Evolutionary conservation across 2,329 filamentous ascomycete species (phyloP).

Genomic region (Aspergillus sp.): DNA sequence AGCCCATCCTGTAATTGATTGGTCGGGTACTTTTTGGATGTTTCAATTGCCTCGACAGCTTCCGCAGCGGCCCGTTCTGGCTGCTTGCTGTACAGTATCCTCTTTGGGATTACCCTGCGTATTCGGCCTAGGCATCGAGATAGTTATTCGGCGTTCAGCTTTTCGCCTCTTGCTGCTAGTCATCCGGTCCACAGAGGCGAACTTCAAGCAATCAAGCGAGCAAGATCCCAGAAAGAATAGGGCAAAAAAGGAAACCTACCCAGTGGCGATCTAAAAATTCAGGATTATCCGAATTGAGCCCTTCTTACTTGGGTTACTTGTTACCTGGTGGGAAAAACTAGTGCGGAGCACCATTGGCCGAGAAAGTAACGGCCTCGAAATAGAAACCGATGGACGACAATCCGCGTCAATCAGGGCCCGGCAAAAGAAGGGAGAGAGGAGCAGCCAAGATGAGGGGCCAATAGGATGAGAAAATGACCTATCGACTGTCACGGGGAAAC

Average conservation of each 20-base stretch:
- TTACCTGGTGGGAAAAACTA: not conserved
- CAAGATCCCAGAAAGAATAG: not conserved
- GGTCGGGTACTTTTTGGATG: not conserved
- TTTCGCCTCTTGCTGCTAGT: not conserved
- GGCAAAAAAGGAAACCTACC: not conserved
- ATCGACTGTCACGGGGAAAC: constrained; percentile 15
- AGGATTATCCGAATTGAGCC: not conserved
- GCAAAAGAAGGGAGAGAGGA: not conserved
- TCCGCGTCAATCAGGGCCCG: not conserved
- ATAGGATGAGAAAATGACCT: constrained; percentile 8
- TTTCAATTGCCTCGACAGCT: not conserved
- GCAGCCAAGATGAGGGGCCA: not conserved
- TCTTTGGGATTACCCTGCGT: not conserved
- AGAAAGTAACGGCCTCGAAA: constrained; percentile 1
- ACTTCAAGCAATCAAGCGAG: not conserved
- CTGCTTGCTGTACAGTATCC: not conserved
- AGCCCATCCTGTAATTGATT: not conserved
- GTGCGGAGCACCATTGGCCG: not conserved
- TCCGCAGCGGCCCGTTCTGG: not conserved
- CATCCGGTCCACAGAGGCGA: not conserved
- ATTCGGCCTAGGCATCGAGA: no score
- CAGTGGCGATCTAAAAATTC: not conserved
- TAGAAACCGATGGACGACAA: not conserved
- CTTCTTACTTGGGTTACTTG: no score
- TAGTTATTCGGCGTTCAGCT: not conserved